Evolutionary conservation across 2,329 filamentous ascomycete species (phyloP), one percentile per base, ranked within the genome.

Genomic region (Sporothrix schenckii): DNA sequence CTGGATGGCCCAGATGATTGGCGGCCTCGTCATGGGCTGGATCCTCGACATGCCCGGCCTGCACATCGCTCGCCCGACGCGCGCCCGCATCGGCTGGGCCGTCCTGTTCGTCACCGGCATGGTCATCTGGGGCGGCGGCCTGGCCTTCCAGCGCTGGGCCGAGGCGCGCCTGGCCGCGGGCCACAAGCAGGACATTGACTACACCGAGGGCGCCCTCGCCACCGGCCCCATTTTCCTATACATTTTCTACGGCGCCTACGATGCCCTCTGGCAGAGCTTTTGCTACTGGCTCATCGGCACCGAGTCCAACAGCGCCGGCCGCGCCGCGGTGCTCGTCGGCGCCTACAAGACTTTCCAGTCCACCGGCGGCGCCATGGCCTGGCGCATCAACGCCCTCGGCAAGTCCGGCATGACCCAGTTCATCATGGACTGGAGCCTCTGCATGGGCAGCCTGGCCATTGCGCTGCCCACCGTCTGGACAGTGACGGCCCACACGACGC

Each of bases 161-260:
- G 77, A 85, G 73, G 68, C 74, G 2, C 72, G 72, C 0, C 58
- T 72, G 10, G 80, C 79, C 24, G 61, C 73, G 3, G 80, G 81
- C 6, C 74, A 78, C 24, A 81, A 81, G 72, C 80, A 84, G 69
- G 80, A 83, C 66, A 77, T 85, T 69, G 70, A 73, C 70, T 73
- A 69, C 66, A 72, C 69, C 44, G 34, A 72, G 19, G 56, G 47
- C 49, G 16, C 41, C 3, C 5, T 30, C 6, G 65, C 70, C 41
- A 47, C 68, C 2, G 70, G 70, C 16, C 72, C 89, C 11, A 89
- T 91, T 75, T 87, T 91, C 75, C 80, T 91, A 16, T 91, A 91
- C 81, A 88, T 91, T 77, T 90, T 90, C 79, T 91, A 91, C 76
- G 89, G 89, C 53, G 84, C 87, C 72, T 90, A 88, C 75, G 89